Conservation (phyloP, 78 protist genomes). For the Thecamonas trahens region DNA sequence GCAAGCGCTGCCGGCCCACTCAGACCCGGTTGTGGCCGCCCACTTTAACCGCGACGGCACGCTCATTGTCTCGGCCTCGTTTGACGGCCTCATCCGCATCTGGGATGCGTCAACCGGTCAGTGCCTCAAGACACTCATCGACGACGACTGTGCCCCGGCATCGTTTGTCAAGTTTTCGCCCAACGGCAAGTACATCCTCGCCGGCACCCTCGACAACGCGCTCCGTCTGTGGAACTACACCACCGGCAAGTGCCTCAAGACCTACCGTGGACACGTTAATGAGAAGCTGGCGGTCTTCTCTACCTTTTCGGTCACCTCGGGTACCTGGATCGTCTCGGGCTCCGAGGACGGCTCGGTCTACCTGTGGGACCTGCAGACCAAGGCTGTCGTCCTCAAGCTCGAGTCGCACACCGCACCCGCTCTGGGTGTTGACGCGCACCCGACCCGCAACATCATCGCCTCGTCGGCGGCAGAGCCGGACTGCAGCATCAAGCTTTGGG, state of each 20-base stretch:
- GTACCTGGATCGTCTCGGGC: constrained; percentile 61
- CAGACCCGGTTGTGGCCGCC: constrained; percentile 83
- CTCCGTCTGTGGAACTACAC: constrained; percentile 70
- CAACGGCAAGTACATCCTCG: constrained; percentile 74
- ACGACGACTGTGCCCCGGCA: constrained; percentile 67
- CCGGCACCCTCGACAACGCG: constrained; percentile 57
- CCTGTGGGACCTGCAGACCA: constrained; percentile 73
- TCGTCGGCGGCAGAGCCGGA: constrained; percentile 58
- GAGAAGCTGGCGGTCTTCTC: constrained; percentile 60
- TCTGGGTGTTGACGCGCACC: constrained; percentile 66
- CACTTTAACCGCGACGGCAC: constrained; percentile 87
- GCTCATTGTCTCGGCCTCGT: constrained; percentile 66
- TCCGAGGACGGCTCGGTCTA: constrained; percentile 69
- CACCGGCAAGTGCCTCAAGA: constrained; percentile 59
- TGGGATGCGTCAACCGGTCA: constrained; percentile 85
- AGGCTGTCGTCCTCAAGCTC: constrained; percentile 56
- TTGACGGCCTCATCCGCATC: constrained; percentile 77
- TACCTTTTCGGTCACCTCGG: constrained; percentile 41
- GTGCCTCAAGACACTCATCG: constrained; percentile 69
- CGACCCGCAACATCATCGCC: constrained; percentile 64
- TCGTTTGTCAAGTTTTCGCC: constrained; percentile 82
- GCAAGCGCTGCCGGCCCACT: constrained; percentile 68
- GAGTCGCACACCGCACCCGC: constrained; percentile 47
- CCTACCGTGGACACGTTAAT: constrained; percentile 77
- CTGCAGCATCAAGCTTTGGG: constrained; percentile 62